These are phyloP conservation scores for Nannizziopsis arthrosporioides DNA, from an alignment of 2,329 filamentous ascomycete species.

Conservation along the genomic window DNA sequence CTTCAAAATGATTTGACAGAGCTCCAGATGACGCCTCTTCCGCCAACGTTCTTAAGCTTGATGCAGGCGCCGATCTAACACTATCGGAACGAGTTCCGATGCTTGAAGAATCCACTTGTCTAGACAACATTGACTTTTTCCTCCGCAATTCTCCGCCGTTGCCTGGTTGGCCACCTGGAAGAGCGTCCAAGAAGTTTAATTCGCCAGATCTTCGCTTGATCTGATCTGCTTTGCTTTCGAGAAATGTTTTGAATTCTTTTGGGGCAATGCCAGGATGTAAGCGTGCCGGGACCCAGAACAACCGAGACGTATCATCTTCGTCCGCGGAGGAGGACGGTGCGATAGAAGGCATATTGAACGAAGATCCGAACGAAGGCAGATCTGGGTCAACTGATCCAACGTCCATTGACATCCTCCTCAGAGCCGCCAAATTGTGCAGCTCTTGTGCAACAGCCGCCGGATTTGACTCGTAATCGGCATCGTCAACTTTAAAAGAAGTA, in stretches of 20 bases:
- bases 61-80: slow-evolving; percentile 4
- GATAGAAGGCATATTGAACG: slow-evolving; percentile 31
- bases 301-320: slow-evolving; percentile 73
- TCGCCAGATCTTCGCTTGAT: slow-evolving; percentile 76
- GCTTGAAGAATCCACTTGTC: slow-evolving; percentile 68
- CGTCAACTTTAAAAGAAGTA: slow-evolving; percentile 60
- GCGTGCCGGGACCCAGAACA: slow-evolving; percentile 92
- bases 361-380: slow-evolving; percentile 33
- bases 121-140: slow-evolving; percentile 92
- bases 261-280: slow-evolving; percentile 91
- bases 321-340: slow-evolving; percentile 43
- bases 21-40: slow-evolving; percentile 12
- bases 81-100: slow-evolving; percentile 17
- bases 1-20: slow-evolving; percentile 10
- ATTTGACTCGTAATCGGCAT: slow-evolving; percentile 81
- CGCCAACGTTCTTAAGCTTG: slow-evolving; percentile 12
- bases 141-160: slow-evolving; percentile 54
- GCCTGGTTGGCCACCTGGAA: slow-evolving; percentile 41
- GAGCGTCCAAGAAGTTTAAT: slow-evolving; percentile 50
- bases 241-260: slow-evolving; percentile 90
- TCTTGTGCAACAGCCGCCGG: slow-evolving; percentile 84
- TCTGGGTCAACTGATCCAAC: slow-evolving; percentile 54
- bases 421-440: slow-evolving; percentile 78
- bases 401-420: slow-evolving; percentile 90
- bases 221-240: slow-evolving; percentile 83